Evolutionary conservation across 495 filamentous ascomycete genomes (phyloP), one percentile per base, ranked within the genome.

Genomic region (Polyplosphaeria fusca): DNA sequence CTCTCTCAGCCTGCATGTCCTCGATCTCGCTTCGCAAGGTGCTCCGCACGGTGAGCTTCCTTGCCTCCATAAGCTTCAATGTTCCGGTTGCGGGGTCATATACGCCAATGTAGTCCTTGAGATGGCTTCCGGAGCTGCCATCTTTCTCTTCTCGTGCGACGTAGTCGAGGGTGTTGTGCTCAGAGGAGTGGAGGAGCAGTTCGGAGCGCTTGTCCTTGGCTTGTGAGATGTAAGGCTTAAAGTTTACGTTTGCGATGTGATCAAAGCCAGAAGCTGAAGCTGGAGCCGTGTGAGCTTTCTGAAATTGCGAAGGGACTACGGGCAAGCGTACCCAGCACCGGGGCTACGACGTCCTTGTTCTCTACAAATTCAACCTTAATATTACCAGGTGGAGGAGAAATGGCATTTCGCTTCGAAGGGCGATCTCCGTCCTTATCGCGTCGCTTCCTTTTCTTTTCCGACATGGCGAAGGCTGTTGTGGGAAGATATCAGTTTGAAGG

Each of bases 91-190:
- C 73, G 0, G 88, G 86, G 64, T 98, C 89, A 60, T 85, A 89
- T 41, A 96, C 77, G 25, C 88, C 93, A 56, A 96, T 70, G 70
- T 94, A 98, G 71, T 96, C 87, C 63, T 87, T 87, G 52, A 94
- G 70, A 39, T 84, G 72, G 9, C 80, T 76, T 52, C 91, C 83
- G 13, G 79, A 71, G 4, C 71, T 72, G 54, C 80, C 79, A 13
- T 81, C 79, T 13, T 79, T 74, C 52, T 87, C 82, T 74, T 95
- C 89, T 19, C 82, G 80, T 25, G 82, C 92, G 16, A 80, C 80
- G 68, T 92, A 96, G 71, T 96, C 88, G 55, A 98, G 70, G 52
- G 81, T 85, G 38, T 77, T 76, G 63, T 96, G 87, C 4, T 81
- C 77, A 26, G 86, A 84, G 4, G 91, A 89, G 55, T 87, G 82